Percentiles rank a stretch among this genome's conserved stretches.
These are phyloP conservation scores for Drechslerella coelobrocha DNA, from an alignment of 2,329 filamentous ascomycete species.

Conservation along the genomic window DNA sequence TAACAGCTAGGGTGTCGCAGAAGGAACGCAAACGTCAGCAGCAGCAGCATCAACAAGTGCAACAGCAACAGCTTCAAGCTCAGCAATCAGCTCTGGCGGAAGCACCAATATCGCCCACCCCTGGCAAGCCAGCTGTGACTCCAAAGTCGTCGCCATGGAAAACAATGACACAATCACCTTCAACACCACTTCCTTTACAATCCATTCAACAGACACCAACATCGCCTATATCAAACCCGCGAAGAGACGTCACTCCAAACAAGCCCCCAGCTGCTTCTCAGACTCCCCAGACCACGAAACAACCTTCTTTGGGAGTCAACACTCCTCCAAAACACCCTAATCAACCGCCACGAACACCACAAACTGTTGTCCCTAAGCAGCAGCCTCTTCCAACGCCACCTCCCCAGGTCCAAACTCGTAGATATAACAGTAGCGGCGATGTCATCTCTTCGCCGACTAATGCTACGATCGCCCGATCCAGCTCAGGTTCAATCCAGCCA, in stretches of 20 bases:
- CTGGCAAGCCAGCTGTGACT: conserved; percentile 7
- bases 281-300: conserved; percentile 11
- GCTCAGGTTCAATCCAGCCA: conserved; percentile 7
- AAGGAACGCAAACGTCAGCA: conserved; percentile 88
- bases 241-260: conserved; percentile 10
- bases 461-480: not conserved
- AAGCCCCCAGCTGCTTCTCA: conserved; percentile 19
- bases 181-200: conserved; percentile 38
- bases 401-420: conserved; percentile 23
- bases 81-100: conserved; percentile 13
- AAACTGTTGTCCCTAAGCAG: conserved; percentile 23
- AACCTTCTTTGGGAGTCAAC: conserved; percentile 1
- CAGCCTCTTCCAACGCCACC: conserved; percentile 26
- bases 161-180: conserved; percentile 27
- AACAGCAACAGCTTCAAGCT: conserved; percentile 62
- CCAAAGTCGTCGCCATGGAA: conserved; percentile 45
- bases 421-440: conserved; percentile 40
- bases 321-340: conserved; percentile 19
- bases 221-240: conserved; percentile 27
- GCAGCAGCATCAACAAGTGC: too few relatives aligned
- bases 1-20: conserved; percentile 74
- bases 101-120: conserved; percentile 4
- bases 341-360: not conserved
- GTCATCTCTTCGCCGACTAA: conserved; percentile 10
- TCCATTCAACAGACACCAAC: conserved; percentile 23